A percentile compares a stretch with the other conserved stretches of the same genome.
These are phyloP conservation scores for Boletus smithii DNA, from an alignment of 1,284 basidiomycete species.

Conservation along the genomic window DNA sequence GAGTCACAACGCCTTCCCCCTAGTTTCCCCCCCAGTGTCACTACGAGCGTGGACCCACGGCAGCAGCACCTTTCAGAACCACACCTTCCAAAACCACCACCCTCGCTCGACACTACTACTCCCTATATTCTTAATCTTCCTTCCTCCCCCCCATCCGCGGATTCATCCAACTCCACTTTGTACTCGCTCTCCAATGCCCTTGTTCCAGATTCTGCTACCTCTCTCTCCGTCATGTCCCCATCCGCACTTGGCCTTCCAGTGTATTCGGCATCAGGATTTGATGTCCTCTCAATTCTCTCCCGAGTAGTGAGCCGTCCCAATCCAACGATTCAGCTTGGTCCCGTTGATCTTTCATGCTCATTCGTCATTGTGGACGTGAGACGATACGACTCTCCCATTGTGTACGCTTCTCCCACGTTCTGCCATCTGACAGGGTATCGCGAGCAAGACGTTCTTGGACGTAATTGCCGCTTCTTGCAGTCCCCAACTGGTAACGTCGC, in stretches of 20 bases:
- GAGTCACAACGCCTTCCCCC: not conserved
- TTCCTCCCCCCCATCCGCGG: not conserved
- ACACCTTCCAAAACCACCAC: conserved; percentile 6
- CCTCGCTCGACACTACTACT: not conserved
- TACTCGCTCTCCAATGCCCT: conserved; percentile 12
- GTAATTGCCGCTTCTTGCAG: conserved; percentile 87
- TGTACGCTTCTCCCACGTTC: conserved; percentile 84
- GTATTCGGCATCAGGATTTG: conserved; percentile 89
- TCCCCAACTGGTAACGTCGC: conserved; percentile 65
- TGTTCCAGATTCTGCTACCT: not conserved
- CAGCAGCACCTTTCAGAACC: conserved; percentile 10
- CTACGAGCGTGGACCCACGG: not conserved
- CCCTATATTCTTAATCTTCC: conserved; percentile 3
- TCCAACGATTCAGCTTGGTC: conserved; percentile 78
- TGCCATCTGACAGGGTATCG: conserved; percentile 80
- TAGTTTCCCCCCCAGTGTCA: not conserved
- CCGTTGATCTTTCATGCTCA: conserved; percentile 87
- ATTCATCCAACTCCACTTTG: conserved; percentile 1
- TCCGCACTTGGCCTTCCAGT: conserved; percentile 43
- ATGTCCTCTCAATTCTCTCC: conserved; percentile 79
- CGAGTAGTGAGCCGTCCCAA: conserved; percentile 74
- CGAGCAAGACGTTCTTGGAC: conserved; percentile 77
- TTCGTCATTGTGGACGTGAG: conserved; percentile 87
- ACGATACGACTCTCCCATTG: conserved; percentile 78
- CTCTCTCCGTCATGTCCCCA: conserved; percentile 14